phyloP scores from a whole-genome alignment of 768 basidiomycete genomes.

The Gautieria morchelliformis region DNA sequence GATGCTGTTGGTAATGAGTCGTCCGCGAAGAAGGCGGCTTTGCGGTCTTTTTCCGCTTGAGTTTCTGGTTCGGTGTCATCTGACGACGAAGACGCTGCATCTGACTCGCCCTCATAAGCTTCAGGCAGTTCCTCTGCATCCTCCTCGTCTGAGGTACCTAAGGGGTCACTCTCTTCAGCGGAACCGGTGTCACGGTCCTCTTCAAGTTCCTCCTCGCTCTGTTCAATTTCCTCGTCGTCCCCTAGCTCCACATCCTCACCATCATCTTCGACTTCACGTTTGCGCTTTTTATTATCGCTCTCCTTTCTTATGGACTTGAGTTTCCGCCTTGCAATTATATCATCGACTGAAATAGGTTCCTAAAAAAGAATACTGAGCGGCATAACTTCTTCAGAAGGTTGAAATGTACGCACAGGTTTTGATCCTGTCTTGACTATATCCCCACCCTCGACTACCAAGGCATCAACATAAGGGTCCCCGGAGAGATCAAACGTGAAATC shows the following conservation, averaged over 20 bases:
- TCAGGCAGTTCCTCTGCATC: slow-evolving; percentile 23
- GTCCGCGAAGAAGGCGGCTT: slow-evolving; percentile 78
- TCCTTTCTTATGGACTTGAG: slow-evolving; percentile 27
- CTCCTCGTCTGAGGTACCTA: slow-evolving; percentile 33
- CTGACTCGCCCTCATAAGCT: slow-evolving; percentile 19
- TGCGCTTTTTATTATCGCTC: slow-evolving; percentile 43
- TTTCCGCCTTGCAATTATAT: slow-evolving; percentile 75
- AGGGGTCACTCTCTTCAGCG: slow-evolving; percentile 24
- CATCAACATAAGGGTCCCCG: slow-evolving; percentile 58
- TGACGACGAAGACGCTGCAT: slow-evolving; percentile 46
- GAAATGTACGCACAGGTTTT: slow-evolving; percentile 42
- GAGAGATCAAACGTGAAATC: slow-evolving; percentile 75
- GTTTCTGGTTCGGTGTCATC: slow-evolving; percentile 55
- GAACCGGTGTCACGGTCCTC: slow-evolving; percentile 2
- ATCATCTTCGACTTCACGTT: slow-evolving; percentile 31
- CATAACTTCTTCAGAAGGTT: background rate
- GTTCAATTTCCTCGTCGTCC: slow-evolving; percentile 19
- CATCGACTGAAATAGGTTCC: slow-evolving; percentile 82
- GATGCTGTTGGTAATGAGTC: slow-evolving; percentile 34
- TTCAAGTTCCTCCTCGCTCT: slow-evolving; percentile 24
- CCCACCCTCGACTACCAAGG: slow-evolving; percentile 33
- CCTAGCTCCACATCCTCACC: slow-evolving; percentile 23
- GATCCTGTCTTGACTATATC: slow-evolving; percentile 54
- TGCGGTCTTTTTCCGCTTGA: slow-evolving; percentile 53
- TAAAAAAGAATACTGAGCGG: slow-evolving; percentile 17